These are phyloP conservation scores for Aureobasidium vineae DNA, from an alignment of 2,329 filamentous ascomycete genomes.

Conservation along the genomic window DNA sequence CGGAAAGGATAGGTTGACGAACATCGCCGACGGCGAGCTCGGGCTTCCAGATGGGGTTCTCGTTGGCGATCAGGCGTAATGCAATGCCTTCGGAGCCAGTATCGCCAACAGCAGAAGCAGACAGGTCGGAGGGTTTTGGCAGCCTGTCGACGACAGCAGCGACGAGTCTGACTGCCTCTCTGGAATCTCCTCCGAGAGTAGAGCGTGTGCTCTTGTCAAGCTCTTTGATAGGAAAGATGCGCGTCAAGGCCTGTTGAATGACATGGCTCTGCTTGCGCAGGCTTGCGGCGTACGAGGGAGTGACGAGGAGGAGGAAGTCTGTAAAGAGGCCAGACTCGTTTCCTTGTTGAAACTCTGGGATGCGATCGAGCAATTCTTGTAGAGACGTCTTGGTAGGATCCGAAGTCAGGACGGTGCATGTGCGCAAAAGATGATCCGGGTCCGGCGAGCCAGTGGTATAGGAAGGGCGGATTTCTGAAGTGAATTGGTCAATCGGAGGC, in stretches of 20 bases:
- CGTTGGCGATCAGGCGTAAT: not conserved
- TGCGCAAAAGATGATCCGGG: not conserved
- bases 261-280: not conserved
- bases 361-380: constrained; percentile 14
- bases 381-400: not conserved
- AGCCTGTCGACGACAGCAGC: constrained; percentile 29
- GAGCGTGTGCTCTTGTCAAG: not conserved
- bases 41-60: constrained; percentile 1
- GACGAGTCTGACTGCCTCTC: constrained; percentile 22
- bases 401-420: constrained; percentile 23
- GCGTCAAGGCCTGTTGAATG: constrained; percentile 14
- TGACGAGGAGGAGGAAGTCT: constrained; percentile 27
- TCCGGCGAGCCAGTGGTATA: not conserved
- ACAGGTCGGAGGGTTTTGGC: constrained; percentile 11
- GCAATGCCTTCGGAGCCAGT: constrained; percentile 19
- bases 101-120: constrained; percentile 5
- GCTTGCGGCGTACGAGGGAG: constrained; percentile 25
- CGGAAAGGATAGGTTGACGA: not conserved
- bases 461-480: not conserved
- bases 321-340: not conserved
- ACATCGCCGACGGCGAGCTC: not conserved
- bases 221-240: constrained; percentile 20
- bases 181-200: not conserved
- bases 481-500: not conserved
- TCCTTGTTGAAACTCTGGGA: constrained; percentile 5